Conservation (phyloP, 352 stramenopile species). For the Pythium sukuiense region DNA sequence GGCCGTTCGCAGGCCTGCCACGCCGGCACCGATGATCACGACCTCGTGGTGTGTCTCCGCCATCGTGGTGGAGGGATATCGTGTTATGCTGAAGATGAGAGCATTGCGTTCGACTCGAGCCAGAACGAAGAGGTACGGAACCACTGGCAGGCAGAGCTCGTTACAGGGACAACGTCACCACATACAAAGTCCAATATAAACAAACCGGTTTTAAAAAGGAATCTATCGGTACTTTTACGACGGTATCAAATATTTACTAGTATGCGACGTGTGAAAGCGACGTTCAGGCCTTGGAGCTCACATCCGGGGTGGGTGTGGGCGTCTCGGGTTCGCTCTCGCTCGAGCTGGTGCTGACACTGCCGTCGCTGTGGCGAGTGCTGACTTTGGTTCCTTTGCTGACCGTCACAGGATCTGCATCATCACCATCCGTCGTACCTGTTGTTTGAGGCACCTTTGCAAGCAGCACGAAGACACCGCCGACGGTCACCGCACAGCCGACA, state of each 20-base stretch:
- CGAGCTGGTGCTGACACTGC: constrained; percentile 4
- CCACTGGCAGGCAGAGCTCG: neutral
- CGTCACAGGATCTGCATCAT: neutral
- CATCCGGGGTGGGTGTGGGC: neutral
- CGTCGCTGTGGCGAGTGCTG: neutral
- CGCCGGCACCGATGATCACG: constrained; percentile 67
- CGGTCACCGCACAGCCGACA: constrained; percentile 30
- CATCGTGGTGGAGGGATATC: constrained; percentile 4
- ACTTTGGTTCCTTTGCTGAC: neutral
- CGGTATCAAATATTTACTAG: neutral
- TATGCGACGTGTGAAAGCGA: constrained; percentile 21
- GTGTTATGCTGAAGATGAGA: neutral
- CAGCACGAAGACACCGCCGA: constrained; percentile 37
- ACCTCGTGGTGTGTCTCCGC: constrained; percentile 38
- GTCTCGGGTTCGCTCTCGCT: constrained; percentile 3
- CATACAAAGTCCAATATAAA: neutral
- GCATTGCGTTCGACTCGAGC: neutral
- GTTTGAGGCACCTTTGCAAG: constrained; percentile 29
- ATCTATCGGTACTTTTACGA: neutral
- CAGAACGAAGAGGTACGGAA: neutral
- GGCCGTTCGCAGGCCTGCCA: constrained; percentile 67
- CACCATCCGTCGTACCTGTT: neutral
- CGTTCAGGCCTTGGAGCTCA: neutral
- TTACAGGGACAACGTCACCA: neutral
- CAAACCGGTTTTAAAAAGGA: constrained; percentile 7